Percentiles rank a stretch among this genome's conserved stretches.
Conservation (phyloP, 345 rosid species). For the Excoecaria agallocha region DNA sequence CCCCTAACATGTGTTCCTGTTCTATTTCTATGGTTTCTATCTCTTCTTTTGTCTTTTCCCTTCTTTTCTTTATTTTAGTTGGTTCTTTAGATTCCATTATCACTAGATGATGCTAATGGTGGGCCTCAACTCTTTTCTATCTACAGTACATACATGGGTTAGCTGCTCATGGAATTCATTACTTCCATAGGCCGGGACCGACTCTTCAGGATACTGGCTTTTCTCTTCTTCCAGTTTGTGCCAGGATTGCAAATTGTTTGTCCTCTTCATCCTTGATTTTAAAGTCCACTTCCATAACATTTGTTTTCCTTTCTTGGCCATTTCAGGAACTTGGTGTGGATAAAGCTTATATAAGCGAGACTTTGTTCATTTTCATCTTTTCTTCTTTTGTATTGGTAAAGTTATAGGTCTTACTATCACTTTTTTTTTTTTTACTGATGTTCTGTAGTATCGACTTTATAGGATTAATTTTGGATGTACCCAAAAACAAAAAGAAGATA, state of each 20-base stretch:
- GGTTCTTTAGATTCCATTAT: not conserved
- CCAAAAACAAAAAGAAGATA: not conserved
- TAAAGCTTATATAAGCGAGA: slow-evolving; percentile 26
- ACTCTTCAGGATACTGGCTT: slow-evolving; percentile 28
- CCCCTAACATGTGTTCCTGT: not conserved
- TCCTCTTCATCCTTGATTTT: not conserved
- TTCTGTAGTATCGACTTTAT: not conserved
- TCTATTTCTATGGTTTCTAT: not conserved
- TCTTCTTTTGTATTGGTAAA: slow-evolving; percentile 29
- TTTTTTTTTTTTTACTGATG: not conserved
- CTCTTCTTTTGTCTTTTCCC: no score
- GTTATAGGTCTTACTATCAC: not conserved
- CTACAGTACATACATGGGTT: slow-evolving; percentile 30
- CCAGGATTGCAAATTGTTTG: not conserved
- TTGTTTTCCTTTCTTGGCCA: not conserved
- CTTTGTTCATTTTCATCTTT: slow-evolving; percentile 26
- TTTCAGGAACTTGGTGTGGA: slow-evolving; percentile 32
- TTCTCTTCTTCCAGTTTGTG: slow-evolving; percentile 27
- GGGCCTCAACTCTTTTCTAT: not conserved
- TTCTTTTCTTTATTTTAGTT: not conserved
- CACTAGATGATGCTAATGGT: not conserved
- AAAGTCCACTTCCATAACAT: not conserved
- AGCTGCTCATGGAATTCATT: slow-evolving; percentile 36
- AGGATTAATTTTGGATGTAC: not conserved
- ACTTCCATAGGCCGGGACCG: slow-evolving; percentile 32